Evolutionary conservation across 305 asterid genomes (phyloP).

Genomic region (Ilex paraguariensis): DNA sequence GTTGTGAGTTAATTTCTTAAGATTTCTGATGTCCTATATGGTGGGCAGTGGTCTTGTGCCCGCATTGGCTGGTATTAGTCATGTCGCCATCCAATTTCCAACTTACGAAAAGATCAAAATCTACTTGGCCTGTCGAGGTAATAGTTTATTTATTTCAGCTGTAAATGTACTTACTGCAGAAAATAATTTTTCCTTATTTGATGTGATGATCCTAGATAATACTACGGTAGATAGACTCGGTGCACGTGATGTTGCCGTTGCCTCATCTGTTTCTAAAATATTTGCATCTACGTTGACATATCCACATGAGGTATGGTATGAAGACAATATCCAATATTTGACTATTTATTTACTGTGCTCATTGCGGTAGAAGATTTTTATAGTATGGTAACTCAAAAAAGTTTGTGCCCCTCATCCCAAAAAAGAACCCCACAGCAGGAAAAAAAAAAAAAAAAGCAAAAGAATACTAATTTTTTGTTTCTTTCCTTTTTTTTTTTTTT

Average conservation of each 20-base stretch:
- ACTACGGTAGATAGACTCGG: conserved; percentile 60
- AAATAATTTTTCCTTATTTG: conserved; percentile 4
- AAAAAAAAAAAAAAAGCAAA: too few species aligned
- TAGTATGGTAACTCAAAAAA: too few species aligned
- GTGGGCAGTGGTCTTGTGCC: conserved; percentile 89
- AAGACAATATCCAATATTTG: background rate
- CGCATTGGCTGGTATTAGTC: conserved; percentile 90
- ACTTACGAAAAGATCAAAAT: conserved; percentile 75
- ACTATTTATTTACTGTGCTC: too few species aligned
- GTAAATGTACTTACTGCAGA: background rate
- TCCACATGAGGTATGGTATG: conserved; percentile 76
- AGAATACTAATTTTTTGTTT: too few species aligned
- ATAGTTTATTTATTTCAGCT: background rate
- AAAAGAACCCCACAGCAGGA: too few species aligned
- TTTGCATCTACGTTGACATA: conserved; percentile 91
- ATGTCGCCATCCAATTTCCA: conserved; percentile 93
- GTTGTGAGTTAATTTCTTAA: background rate
- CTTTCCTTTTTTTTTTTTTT: too few species aligned
- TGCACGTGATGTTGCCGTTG: conserved; percentile 78
- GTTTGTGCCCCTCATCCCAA: too few species aligned
- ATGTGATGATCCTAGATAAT: conserved; percentile 40
- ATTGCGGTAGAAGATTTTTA: too few species aligned
- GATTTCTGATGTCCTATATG: too few species aligned
- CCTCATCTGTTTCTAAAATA: conserved; percentile 87
- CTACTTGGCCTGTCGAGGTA: conserved; percentile 73